phyloP scores from a whole-genome alignment of 352 stramenopile genomes.

The Phytopythium oedochilum region DNA sequence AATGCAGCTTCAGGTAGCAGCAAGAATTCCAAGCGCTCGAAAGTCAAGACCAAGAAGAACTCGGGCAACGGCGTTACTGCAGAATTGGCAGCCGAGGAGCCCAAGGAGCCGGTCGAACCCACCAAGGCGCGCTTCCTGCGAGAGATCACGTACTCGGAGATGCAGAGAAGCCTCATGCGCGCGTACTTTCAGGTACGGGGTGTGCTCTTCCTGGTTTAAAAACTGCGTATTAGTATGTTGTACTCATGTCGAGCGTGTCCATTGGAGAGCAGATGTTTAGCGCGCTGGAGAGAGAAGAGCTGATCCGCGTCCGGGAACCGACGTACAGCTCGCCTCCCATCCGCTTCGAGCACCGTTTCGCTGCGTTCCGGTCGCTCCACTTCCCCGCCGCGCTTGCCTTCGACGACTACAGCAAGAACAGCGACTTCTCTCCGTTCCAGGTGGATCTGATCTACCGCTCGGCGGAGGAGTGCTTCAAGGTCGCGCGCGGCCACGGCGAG shows the following conservation, averaged over 20 bases:
- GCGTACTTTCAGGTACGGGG: conserved; percentile 70
- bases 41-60: conserved; percentile 40
- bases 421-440: conserved; percentile 71
- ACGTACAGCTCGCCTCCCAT: conserved; percentile 61
- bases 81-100: neutral
- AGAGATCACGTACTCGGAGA: conserved; percentile 79
- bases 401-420: conserved; percentile 74
- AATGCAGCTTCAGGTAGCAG: conserved; percentile 11
- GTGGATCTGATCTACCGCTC: conserved; percentile 80
- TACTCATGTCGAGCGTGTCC: neutral
- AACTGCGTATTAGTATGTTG: neutral
- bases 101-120: conserved; percentile 20
- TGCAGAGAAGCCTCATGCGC: conserved; percentile 65
- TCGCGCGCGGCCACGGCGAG: conserved; percentile 46
- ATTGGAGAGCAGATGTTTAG: conserved; percentile 41
- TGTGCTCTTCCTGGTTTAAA: too few relatives aligned
- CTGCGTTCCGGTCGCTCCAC: conserved; percentile 65
- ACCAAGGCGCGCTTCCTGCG: conserved; percentile 60
- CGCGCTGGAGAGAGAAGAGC: conserved; percentile 61
- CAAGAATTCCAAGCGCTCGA: conserved; percentile 29
- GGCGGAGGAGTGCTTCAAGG: conserved; percentile 82
- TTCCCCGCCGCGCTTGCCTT: conserved; percentile 64
- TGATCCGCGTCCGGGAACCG: conserved; percentile 39
- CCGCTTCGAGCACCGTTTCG: conserved; percentile 78
- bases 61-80: neutral